Evolutionary conservation across 2,329 filamentous ascomycete species (phyloP).

Genomic region (Capronia coronata): DNA sequence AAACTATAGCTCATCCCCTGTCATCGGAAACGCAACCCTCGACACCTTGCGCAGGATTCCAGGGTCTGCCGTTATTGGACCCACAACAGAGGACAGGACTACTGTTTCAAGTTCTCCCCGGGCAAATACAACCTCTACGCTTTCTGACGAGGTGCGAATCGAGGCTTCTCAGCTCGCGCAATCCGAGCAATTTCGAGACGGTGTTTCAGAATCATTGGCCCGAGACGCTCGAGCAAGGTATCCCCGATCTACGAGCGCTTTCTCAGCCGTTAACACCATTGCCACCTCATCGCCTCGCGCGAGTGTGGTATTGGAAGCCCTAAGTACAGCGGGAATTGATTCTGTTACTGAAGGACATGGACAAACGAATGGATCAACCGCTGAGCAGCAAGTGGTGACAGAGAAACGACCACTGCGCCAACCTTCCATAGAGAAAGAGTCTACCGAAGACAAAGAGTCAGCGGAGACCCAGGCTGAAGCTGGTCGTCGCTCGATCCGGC

Average conservation of each 20-base stretch:
- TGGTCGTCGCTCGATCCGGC: background rate
- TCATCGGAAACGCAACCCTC: conserved; percentile 17
- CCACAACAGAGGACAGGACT: background rate
- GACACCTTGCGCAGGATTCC: conserved; percentile 11
- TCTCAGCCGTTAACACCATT: conserved; percentile 25
- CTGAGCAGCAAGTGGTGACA: background rate
- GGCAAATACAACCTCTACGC: background rate
- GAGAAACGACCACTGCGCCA: background rate
- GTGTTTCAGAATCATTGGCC: conserved; percentile 3
- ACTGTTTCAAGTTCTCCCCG: background rate
- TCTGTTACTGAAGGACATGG: background rate
- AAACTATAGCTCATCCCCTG: conserved; percentile 18
- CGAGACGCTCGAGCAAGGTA: background rate
- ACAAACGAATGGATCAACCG: background rate
- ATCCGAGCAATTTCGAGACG: background rate
- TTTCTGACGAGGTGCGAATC: background rate
- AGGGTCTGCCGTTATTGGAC: conserved; percentile 1
- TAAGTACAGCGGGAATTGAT: background rate
- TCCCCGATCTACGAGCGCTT: conserved; percentile 10
- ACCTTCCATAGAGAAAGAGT: background rate
- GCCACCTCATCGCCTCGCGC: conserved; percentile 18
- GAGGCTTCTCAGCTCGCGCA: background rate
- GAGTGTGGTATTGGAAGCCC: conserved; percentile 12
- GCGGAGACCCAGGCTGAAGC: background rate
- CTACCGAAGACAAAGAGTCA: background rate